Conservation (phyloP, 2,329 filamentous ascomycete species). For the Paracamarosporium sp. region DNA sequence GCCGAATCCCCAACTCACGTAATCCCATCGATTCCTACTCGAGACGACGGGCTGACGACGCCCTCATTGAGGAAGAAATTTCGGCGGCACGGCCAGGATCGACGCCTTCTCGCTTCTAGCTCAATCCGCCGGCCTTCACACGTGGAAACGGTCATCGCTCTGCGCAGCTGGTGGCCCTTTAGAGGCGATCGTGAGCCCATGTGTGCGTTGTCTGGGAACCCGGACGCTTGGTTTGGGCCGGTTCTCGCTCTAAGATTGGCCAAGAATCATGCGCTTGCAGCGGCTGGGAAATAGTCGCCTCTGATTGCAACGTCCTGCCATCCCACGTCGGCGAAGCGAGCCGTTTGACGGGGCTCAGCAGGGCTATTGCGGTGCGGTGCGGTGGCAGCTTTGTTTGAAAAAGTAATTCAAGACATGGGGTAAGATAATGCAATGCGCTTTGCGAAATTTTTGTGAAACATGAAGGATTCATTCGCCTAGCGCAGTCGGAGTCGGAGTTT, state of each 20-base stretch:
- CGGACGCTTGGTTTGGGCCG: constrained; percentile 38
- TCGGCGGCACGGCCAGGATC: not conserved
- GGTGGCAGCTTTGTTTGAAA: not conserved
- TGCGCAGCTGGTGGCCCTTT: constrained; percentile 18
- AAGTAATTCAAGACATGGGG: not conserved
- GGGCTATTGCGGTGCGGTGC: not conserved
- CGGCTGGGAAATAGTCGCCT: constrained; percentile 18
- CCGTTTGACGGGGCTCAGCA: constrained; percentile 5
- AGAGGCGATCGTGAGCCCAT: constrained; percentile 32
- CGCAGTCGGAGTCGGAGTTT: not conserved
- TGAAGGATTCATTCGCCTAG: not conserved
- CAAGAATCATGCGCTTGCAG: constrained; percentile 32
- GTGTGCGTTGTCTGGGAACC: constrained; percentile 34
- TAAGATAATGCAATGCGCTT: not conserved
- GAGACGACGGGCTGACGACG: not conserved
- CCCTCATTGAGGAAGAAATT: not conserved
- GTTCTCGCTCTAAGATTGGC: constrained; percentile 29
- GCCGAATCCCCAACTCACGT: not conserved
- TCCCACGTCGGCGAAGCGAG: constrained; percentile 21
- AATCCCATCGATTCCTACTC: not conserved
- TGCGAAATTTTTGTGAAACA: not conserved
- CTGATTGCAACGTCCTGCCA: not conserved
- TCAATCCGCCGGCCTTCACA: constrained; percentile 17
- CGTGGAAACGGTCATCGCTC: constrained; percentile 19
- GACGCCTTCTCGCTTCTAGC: constrained; percentile 3